Conservation (phyloP, 2,329 filamentous ascomycete species). For the Curvularia hawaiiensis region DNA sequence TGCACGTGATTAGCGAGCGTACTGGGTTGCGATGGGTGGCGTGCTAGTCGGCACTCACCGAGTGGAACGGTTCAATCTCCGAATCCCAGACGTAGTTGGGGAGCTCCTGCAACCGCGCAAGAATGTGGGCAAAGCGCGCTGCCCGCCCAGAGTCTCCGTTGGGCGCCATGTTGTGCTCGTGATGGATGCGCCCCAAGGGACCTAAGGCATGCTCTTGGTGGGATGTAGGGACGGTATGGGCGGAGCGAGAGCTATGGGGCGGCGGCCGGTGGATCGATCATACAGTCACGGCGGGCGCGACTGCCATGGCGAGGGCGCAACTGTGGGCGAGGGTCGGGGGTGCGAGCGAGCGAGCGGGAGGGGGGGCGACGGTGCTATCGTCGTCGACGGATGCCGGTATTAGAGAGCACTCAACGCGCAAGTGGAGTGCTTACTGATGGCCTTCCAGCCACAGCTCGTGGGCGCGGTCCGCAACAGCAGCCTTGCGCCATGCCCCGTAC, state of each 20-base stretch:
- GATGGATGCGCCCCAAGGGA: background rate
- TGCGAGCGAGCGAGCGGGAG: conserved; percentile 1
- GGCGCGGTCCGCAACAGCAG: conserved; percentile 8
- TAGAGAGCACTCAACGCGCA: conserved; percentile 5
- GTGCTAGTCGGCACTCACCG: conserved; percentile 35
- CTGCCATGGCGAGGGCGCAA: conserved; percentile 9
- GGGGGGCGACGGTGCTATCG: conserved; percentile 6
- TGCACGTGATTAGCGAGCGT: conserved; percentile 42
- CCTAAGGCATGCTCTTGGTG: conserved; percentile 16
- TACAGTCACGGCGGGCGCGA: conserved; percentile 5
- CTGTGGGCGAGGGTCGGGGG: background rate
- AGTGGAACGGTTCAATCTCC: conserved; percentile 55
- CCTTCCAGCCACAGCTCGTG: conserved; percentile 15
- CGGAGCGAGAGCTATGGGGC: background rate
- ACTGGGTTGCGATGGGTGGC: background rate
- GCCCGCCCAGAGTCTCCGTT: conserved; percentile 18
- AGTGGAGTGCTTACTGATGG: conserved; percentile 22
- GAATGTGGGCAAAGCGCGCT: conserved; percentile 40
- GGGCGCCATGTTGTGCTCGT: conserved; percentile 28
- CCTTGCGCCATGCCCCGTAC: conserved; percentile 10
- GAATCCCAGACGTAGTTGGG: conserved; percentile 48
- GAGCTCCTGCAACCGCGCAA: conserved; percentile 46
- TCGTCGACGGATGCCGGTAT: conserved; percentile 1
- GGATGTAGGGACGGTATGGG: background rate
- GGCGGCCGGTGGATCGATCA: conserved; percentile 1